phyloP scores from a whole-genome alignment of 805 yeast genomes.

The Ogataea trehalophila region DNA sequence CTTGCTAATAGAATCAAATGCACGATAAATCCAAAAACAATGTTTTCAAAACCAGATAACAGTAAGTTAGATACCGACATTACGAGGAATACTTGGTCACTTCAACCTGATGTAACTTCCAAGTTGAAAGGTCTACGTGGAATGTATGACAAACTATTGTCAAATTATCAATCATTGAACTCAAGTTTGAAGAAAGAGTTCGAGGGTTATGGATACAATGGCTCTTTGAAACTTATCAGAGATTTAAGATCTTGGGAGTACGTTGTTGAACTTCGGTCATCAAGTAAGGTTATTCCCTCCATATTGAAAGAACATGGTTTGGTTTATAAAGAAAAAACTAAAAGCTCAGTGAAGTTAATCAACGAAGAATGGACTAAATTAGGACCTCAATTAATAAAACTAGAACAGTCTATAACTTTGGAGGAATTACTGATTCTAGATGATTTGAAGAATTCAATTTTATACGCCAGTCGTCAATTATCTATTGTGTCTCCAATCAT shows the following conservation, averaged over 20 bases:
- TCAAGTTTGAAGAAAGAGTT: constrained; percentile 9
- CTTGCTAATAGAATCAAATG: constrained; percentile 27
- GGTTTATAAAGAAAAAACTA: constrained; percentile 22
- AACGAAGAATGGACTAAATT: constrained; percentile 48
- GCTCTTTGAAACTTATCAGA: constrained; percentile 18
- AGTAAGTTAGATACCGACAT: constrained; percentile 22
- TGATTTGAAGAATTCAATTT: constrained; percentile 41
- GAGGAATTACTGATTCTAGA: constrained; percentile 55
- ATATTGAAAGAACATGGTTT: constrained; percentile 12
- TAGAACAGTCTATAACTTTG: constrained; percentile 41
- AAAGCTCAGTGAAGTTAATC: constrained; percentile 31
- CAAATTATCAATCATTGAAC: constrained; percentile 2
- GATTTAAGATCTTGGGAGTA: constrained; percentile 26
- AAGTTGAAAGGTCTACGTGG: constrained; percentile 14
- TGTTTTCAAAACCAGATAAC: constrained; percentile 11
- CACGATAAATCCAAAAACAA: constrained; percentile 20
- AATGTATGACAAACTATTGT: constrained; percentile 16
- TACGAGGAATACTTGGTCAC: constrained; percentile 22
- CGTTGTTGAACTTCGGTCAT: constrained; percentile 23
- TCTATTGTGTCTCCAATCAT: constrained; percentile 42
- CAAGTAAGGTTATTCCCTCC: constrained; percentile 19
- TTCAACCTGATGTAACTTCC: constrained; percentile 19
- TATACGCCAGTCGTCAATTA: constrained; percentile 40
- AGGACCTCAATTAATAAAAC: constrained; percentile 42
- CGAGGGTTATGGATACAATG: constrained; percentile 21